Evolutionary conservation across 2,329 filamentous ascomycete species (phyloP), one percentile per base, ranked within the genome.

Genomic region (Exophiala mesophila): DNA sequence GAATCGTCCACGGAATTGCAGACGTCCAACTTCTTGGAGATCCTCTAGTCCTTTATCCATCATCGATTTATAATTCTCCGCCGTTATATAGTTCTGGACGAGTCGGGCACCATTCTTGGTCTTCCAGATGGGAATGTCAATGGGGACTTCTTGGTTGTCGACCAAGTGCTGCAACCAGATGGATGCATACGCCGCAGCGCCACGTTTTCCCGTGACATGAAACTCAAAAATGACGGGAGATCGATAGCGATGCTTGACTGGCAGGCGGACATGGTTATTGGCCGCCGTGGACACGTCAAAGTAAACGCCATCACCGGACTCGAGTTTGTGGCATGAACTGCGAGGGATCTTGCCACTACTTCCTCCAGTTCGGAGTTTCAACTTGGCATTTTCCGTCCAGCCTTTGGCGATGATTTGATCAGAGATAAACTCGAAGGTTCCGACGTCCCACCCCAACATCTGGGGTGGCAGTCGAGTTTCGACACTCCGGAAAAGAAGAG

Each of bases 361-460:
- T 9, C 90, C 90, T 39, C 89, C 89, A 6, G 90, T 97, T 24
- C 88, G 77, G 54, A 94, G 64, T 55, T 78, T 80, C 31, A 97
- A 69, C 63, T 88, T 88, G 31, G 78, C 67, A 28, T 73, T 64
- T 1, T 72, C 68, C 56, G 83, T 88, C 35, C 73, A 74, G 0
- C 84, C 79, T 0, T 75, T 74, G 19, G 54, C 50, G 30, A 57
- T 44, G 34, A 97, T 80, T 12, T 72, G 74, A 36, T 87, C 74
- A 0, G 83, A 87, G 0, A 76, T 68, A 60, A 97, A 94, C 58
- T 95, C 84, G 58, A 97, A 95, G 0, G 90, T 95, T 24, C 92
- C 92, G 31, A 97, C 86, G 47, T 96, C 88, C 86, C 90, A 97
- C 7, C 90, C 88, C 3, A 96, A 76, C 64, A 95, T 84, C 29